These are phyloP conservation scores for Cyclotella distinguenda DNA, from an alignment of 108 stramenopile genomes.

Conservation along the genomic window DNA sequence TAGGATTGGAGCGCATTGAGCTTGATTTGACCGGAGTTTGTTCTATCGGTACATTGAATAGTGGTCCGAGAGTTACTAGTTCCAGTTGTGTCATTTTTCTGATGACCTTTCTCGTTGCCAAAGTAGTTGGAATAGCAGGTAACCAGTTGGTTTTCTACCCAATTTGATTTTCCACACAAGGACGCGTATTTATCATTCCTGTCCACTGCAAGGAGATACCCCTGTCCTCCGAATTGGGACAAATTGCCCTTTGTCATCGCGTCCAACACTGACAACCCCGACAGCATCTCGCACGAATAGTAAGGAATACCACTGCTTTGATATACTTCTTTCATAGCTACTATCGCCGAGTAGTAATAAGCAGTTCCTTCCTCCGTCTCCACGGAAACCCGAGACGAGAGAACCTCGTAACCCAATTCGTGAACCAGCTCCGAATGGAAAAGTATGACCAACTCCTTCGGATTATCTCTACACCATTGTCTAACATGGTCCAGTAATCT, in stretches of 20 bases:
- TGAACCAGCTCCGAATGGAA: constrained; percentile 61
- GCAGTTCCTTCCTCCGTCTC: constrained; percentile 9
- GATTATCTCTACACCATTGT: constrained; percentile 67
- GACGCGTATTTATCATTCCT: constrained; percentile 59
- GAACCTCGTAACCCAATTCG: constrained; percentile 30
- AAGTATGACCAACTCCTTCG: constrained; percentile 61
- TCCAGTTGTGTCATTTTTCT: neutral
- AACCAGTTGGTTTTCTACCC: constrained; percentile 51
- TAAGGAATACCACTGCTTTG: constrained; percentile 50
- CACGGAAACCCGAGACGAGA: constrained; percentile 22
- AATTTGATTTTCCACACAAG: constrained; percentile 70
- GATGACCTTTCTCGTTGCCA: neutral
- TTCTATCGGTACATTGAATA: constrained; percentile 41
- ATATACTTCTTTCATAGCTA: constrained; percentile 54
- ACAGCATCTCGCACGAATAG: constrained; percentile 51
- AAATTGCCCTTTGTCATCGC: constrained; percentile 52
- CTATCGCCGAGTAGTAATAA: constrained; percentile 33
- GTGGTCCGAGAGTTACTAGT: constrained; percentile 10
- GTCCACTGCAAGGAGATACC: constrained; percentile 73
- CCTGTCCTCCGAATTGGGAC: constrained; percentile 27
- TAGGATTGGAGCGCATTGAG: constrained; percentile 44
- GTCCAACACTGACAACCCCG: constrained; percentile 58
- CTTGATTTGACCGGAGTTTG: constrained; percentile 37
- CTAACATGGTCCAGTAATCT: constrained; percentile 52
- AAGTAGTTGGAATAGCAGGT: constrained; percentile 58